Percentiles rank a stretch among this genome's conserved stretches.
These are phyloP conservation scores for Pseudogymnoascus pannorum DNA, from an alignment of 2,329 filamentous ascomycete species.

Conservation along the genomic window DNA sequence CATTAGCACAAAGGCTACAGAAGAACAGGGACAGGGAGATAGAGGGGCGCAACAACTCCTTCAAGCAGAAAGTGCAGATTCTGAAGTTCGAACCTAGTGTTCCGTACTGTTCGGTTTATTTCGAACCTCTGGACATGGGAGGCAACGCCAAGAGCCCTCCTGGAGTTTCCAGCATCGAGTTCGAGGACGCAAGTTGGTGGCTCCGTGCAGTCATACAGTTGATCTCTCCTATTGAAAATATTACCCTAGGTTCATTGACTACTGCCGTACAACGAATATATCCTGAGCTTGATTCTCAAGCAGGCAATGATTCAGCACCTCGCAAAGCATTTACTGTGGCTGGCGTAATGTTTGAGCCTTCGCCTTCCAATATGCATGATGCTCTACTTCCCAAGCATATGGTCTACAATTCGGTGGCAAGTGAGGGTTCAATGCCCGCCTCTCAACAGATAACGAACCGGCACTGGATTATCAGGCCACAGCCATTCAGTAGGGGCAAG, in stretches of 20 bases:
- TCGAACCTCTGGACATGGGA: background rate
- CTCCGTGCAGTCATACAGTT: conserved; percentile 36
- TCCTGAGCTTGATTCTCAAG: conserved; percentile 19
- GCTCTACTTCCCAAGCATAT: background rate
- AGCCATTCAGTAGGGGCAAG: background rate
- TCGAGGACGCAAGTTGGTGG: background rate
- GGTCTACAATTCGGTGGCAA: conserved; percentile 10
- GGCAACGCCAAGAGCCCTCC: conserved; percentile 1
- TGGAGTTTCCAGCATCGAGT: conserved; percentile 10
- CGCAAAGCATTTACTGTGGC: background rate
- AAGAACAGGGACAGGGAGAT: conserved; percentile 38
- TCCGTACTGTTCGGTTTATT: conserved; percentile 19
- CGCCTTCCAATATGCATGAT: background rate
- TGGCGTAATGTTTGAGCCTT: background rate
- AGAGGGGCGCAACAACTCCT: conserved; percentile 45
- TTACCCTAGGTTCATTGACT: conserved; percentile 37
- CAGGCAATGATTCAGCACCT: background rate
- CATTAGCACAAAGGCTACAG: conserved; percentile 48
- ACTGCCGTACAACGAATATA: conserved; percentile 36
- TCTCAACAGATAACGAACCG: background rate
- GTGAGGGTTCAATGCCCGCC: background rate
- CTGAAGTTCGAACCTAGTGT: conserved; percentile 29
- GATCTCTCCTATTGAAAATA: conserved; percentile 38
- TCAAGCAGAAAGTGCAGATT: conserved; percentile 37
- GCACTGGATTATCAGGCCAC: background rate